Percentiles rank a stretch among this genome's conserved stretches.
Evolutionary conservation across 805 yeast genomes (phyloP).

Genomic region (Tanozyma kutaoensis): DNA sequence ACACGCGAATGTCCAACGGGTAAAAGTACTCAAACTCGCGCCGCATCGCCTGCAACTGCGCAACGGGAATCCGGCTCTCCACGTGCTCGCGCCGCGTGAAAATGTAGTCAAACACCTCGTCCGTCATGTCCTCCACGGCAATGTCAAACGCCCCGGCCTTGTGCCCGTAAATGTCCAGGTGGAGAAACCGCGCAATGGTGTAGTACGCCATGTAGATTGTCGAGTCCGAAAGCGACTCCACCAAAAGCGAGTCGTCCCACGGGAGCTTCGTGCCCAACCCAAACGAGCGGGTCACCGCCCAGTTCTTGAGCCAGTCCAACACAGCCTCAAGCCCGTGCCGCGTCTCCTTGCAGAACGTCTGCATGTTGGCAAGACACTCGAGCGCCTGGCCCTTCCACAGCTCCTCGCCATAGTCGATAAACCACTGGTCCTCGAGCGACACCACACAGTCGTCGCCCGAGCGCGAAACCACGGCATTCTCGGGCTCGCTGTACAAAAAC

Average conservation of each 20-base stretch:
- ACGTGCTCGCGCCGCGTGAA: constrained; percentile 59
- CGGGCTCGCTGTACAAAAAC: constrained; percentile 91
- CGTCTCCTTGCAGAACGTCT: constrained; percentile 71
- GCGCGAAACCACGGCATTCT: constrained; percentile 77
- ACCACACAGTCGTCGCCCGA: constrained; percentile 96
- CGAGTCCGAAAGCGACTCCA: constrained; percentile 92
- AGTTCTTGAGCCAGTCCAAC: constrained; percentile 90
- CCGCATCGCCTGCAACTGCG: constrained; percentile 60
- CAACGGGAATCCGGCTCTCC: constrained; percentile 46
- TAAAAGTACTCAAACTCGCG: constrained; percentile 95
- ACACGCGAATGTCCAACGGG: constrained; percentile 82
- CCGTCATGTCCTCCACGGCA: constrained; percentile 75
- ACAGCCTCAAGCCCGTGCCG: constrained; percentile 88
- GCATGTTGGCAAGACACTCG: constrained; percentile 66
- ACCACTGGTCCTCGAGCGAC: constrained; percentile 98
- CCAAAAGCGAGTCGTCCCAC: constrained; percentile 90
- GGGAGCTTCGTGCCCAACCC: constrained; percentile 94
- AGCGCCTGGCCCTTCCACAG: constrained; percentile 73
- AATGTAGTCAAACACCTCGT: constrained; percentile 85
- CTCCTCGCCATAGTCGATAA: constrained; percentile 91
- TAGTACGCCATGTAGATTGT: constrained; percentile 92
- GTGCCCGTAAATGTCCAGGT: constrained; percentile 74
- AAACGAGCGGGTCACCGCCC: constrained; percentile 96
- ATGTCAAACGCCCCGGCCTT: constrained; percentile 62
- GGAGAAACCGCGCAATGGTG: constrained; percentile 79